Evolutionary conservation across 768 basidiomycete species (phyloP), one percentile per base, ranked within the genome.

Genomic region (Pleurotus eryngii): DNA sequence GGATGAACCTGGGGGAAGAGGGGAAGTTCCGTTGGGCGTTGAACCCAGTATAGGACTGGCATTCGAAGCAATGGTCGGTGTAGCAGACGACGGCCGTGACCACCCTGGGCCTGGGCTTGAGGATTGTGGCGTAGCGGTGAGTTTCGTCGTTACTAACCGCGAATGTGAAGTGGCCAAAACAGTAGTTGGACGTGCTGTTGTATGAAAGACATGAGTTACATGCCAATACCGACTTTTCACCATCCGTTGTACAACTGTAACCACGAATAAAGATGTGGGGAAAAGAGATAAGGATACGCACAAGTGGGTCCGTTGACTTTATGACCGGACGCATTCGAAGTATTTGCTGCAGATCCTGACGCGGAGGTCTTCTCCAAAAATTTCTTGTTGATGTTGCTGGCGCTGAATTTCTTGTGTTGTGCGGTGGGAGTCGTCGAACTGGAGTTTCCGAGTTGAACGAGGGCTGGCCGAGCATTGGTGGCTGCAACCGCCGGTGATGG

Each of bases 381-480:
- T 72, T 92, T 93, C 84, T 95, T 96, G 77, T 92, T 96, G 71
- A 98, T 92, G 68, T 93, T 94, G 60, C 93, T 84, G 26, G 92
- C 84, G 68, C 78, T 91, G 72, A 95, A 95, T 66, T 89, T 86
- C 79, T 98, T 98, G 27, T 83, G 81, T 60, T 84, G 87, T 1
- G 81, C 37, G 53, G 73, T 65, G 37, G 70, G 63, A 35, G 78
- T 67, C 26, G 74, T 64, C 50, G 72, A 69, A 59, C 59, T 65
- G 30, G 79, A 76, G 62, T 73, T 46, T 11, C 55, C 75, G 56
- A 80, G 69, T 59, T 77, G 78, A 45, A 80, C 75, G 45, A 81
- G 74, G 56, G 75, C 72, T 42, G 79, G 77, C 46, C 78, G 78
- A 59, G 73, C 49, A 40, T 63, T 27, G 57, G 56, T 53, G 47